Conservation (phyloP, 306 rosid species). For the Dryas octopetala region DNA sequence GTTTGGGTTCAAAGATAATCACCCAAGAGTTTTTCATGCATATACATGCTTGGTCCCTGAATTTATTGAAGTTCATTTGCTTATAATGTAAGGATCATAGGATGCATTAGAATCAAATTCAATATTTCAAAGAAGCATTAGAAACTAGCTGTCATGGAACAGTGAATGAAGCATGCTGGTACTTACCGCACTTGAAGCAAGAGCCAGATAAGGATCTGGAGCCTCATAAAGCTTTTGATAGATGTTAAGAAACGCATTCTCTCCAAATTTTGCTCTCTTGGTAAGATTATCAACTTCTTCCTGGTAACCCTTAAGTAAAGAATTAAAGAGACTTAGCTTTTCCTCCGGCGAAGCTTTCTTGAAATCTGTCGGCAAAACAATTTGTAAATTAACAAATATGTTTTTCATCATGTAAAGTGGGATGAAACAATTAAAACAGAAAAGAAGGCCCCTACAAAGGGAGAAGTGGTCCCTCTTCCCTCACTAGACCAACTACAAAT, state of each 20-base stretch:
- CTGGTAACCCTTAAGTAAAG: conserved; percentile 86
- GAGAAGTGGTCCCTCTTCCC: background rate
- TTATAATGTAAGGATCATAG: background rate
- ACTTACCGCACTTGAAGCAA: conserved; percentile 88
- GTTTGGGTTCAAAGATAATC: background rate
- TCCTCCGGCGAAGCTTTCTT: conserved; percentile 85
- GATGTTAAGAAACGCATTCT: conserved; percentile 95
- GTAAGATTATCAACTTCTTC: conserved; percentile 97
- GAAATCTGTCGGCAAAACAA: conserved; percentile 57
- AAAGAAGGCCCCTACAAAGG: background rate
- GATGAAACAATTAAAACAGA: background rate
- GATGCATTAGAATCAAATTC: background rate
- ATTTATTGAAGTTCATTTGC: background rate
- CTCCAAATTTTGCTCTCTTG: conserved; percentile 93
- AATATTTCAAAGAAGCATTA: background rate
- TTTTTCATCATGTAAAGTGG: background rate
- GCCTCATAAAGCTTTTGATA: conserved; percentile 96
- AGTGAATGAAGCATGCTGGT: conserved; percentile 24
- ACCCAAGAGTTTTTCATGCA: background rate
- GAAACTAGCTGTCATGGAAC: conserved; percentile 8
- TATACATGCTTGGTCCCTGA: background rate
- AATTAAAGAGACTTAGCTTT: conserved; percentile 64
- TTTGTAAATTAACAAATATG: background rate
- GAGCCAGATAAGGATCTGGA: conserved; percentile 95
- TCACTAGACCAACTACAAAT: background rate